Evolutionary conservation across 164 flowering plant species (phyloP).

Genomic region (Stephania cephalantha): DNA sequence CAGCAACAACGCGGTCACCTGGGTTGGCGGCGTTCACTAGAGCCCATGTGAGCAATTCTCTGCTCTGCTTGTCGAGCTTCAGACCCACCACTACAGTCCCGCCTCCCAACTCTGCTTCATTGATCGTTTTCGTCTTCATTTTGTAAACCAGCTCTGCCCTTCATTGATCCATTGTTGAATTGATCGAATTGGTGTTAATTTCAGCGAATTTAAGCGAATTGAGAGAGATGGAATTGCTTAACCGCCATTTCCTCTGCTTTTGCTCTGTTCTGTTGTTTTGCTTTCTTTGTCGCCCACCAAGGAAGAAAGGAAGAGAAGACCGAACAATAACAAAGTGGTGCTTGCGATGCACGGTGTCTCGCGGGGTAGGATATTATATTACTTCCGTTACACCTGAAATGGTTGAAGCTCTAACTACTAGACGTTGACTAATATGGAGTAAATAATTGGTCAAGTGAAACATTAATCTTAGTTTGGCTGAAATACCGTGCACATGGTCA

Average conservation of each 20-base stretch:
- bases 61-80: slow-evolving; percentile 63
- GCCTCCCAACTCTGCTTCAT: slow-evolving; percentile 24
- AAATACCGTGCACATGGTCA: not conserved
- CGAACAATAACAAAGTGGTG: not conserved
- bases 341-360: not conserved
- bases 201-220: not conserved
- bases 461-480: not conserved
- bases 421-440: not conserved
- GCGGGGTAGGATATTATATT: not conserved
- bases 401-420: not conserved
- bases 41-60: slow-evolving; percentile 90
- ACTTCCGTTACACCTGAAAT: not conserved
- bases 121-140: slow-evolving; percentile 1
- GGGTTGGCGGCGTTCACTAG: slow-evolving; percentile 75
- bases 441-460: not conserved
- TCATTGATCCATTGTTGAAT: not conserved
- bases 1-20: slow-evolving; percentile 76
- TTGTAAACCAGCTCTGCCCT: not conserved
- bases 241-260: not conserved
- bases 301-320: not conserved
- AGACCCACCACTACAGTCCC: slow-evolving; percentile 79
- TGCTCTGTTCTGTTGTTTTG: slow-evolving; percentile 2
- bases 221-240: not conserved
- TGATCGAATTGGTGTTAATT: not conserved
- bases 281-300: not conserved